Evolutionary conservation across 2,329 filamentous ascomycete genomes (phyloP).

Genomic region (Fusarium pseudonygamai): DNA sequence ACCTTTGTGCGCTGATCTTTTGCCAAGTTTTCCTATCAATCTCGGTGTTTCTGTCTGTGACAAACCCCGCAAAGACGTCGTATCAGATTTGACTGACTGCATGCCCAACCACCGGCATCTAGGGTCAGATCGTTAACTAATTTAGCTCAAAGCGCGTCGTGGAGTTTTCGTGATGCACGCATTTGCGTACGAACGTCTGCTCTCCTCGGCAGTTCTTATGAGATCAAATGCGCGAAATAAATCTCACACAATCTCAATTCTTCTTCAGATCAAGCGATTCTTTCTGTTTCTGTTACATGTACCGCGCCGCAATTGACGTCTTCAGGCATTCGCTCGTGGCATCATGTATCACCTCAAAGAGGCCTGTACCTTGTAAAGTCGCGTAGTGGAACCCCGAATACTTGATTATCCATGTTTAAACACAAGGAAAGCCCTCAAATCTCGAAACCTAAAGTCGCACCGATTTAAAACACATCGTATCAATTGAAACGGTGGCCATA

Average conservation of each 20-base stretch:
- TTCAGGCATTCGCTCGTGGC: not conserved
- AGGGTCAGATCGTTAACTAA: not conserved
- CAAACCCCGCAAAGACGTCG: conserved; percentile 17
- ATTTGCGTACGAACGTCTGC: not conserved
- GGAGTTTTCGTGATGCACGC: not conserved
- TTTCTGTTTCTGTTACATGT: not conserved
- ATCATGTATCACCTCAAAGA: not conserved
- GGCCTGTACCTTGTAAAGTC: not conserved
- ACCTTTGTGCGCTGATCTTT: conserved; percentile 2
- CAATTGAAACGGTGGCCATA: not conserved
- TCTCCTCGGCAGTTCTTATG: not conserved
- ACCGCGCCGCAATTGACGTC: not conserved
- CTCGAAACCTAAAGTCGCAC: not conserved
- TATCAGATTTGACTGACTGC: conserved; percentile 14
- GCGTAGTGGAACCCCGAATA: not conserved
- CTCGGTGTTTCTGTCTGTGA: not conserved
- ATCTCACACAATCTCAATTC: not conserved
- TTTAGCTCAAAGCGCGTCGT: not conserved
- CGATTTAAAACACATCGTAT: not conserved
- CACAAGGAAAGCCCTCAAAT: not conserved
- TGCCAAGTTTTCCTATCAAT: conserved; percentile 13
- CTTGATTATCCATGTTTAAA: conserved; percentile 3
- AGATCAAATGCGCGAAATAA: not conserved
- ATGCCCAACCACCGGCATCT: conserved; percentile 21
- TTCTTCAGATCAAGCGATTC: not conserved